Base-by-base conservation (phyloP, 495 filamentous ascomycete genomes). In the Parmelia sp. region DNA sequence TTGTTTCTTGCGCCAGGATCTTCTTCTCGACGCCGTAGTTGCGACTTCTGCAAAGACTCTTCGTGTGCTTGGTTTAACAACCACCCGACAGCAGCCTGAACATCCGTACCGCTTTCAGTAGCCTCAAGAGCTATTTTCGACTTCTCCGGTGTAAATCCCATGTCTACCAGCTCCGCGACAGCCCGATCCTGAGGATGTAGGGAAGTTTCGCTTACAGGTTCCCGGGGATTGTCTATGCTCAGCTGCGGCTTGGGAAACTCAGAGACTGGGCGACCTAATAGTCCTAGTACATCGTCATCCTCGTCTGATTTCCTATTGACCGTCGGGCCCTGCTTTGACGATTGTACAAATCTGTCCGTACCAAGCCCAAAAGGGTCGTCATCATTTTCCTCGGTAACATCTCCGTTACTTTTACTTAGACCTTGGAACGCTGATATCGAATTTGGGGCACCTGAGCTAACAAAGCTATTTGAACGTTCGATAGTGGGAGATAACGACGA, bases 331-430 rank as follows among this genome's bases (percentile, higher is more conserved):
- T 49, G 23, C 23, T 23, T 64, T 4, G 59, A 21, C 29, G 77
- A 72, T 36, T 68, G 76, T 69, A 44, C 17, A n/a, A 31, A 58
- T 45, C 42, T 60, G 39, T 42, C 37, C 31, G 37, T 63, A 55
- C 77, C 84, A 44, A 97, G 80, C n/a, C 92, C 94, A 69, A 98
- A 97, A 12, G 92, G 90, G 70, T 96, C 93, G 65, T 96, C 88
- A 68, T 85, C 84, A 45, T 82, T 77, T 1, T 76, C 72, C 21
- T 49, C 40, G 8, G 44, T 27, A 51, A 53, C 58, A 27, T 12
- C 55, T 57, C 35, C 39, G 29, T 23, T 31, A 36, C 36, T 53
- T 51, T 55, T 62, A 27, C 40, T 42, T n/a, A 57, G 17, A 17
- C 25, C 27, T 9, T 53, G 56, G 23, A 51, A 23, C 1, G 49